Percentiles rank a stretch among this genome's conserved stretches.
phyloP scores from a whole-genome alignment of 306 rosid genomes.

The Styphnolobium japonicum region DNA sequence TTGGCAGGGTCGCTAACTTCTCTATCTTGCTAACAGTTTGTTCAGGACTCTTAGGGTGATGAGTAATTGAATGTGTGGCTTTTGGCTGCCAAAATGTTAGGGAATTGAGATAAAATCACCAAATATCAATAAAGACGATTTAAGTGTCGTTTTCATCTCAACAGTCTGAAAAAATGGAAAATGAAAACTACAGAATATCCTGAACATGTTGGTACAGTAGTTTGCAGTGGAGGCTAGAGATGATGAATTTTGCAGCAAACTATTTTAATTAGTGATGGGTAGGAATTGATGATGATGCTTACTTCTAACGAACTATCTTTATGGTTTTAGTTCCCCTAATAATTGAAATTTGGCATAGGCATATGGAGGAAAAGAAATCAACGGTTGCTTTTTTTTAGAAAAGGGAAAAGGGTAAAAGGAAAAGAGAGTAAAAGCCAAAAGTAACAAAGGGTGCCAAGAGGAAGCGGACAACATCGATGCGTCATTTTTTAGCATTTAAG shows the following conservation, averaged over 20 bases:
- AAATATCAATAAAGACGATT: background rate
- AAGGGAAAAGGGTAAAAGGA: constrained; percentile 36
- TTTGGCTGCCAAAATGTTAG: background rate
- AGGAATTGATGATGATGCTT: constrained; percentile 29
- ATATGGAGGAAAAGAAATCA: constrained; percentile 49
- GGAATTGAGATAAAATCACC: background rate
- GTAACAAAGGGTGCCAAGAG: constrained; percentile 37
- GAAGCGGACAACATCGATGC: constrained; percentile 20
- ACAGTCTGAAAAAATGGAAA: background rate
- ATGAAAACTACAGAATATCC: background rate
- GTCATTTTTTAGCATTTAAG: constrained; percentile 41
- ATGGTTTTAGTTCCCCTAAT: constrained; percentile 28
- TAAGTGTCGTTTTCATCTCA: background rate
- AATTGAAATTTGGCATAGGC: constrained; percentile 36
- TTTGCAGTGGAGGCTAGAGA: background rate
- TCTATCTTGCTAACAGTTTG: background rate
- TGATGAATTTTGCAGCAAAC: constrained; percentile 5
- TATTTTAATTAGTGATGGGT: constrained; percentile 12
- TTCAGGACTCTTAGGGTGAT: background rate
- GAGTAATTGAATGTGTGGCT: background rate
- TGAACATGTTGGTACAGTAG: background rate
- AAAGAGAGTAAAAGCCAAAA: constrained; percentile 34
- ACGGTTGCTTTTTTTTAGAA: constrained; percentile 45
- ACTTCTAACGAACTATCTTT: constrained; percentile 17
- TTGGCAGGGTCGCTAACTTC: background rate